Conservation (phyloP, 2,329 filamentous ascomycete species). For the Setomelanomma holmii region DNA sequence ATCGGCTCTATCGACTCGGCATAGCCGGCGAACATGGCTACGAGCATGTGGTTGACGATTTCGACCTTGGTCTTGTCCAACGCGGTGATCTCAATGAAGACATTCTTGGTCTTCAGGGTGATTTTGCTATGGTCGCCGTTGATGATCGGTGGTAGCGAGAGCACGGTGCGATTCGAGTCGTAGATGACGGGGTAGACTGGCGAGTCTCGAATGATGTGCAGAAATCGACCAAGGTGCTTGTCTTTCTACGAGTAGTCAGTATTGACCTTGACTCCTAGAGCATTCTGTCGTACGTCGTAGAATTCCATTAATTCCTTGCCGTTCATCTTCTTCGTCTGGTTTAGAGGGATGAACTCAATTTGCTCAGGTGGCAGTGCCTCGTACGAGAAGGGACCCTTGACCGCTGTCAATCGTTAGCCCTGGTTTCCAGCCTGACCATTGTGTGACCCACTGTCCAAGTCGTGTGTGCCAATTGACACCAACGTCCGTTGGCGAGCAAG, state of each 20-base stretch:
- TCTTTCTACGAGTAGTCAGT: conserved; percentile 68
- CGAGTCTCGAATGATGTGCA: conserved; percentile 93
- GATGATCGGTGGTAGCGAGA: conserved; percentile 96
- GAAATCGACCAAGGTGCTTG: conserved; percentile 85
- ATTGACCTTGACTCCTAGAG: background rate
- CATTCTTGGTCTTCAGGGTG: conserved; percentile 84
- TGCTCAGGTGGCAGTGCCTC: conserved; percentile 90
- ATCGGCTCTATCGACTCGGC: conserved; percentile 94
- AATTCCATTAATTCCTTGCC: conserved; percentile 90
- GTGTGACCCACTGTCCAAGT: conserved; percentile 71
- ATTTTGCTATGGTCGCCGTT: conserved; percentile 98
- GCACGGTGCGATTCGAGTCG: conserved; percentile 84
- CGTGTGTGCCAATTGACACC: conserved; percentile 97
- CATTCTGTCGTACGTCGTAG: conserved; percentile 67
- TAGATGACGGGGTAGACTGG: conserved; percentile 96
- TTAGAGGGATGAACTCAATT: conserved; percentile 88
- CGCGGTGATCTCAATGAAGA: conserved; percentile 97
- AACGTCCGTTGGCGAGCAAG: conserved; percentile 90
- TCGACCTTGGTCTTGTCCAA: conserved; percentile 96
- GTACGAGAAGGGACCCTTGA: conserved; percentile 95
- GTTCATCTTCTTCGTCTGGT: conserved; percentile 88
- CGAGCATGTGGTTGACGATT: conserved; percentile 93
- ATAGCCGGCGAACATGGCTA: conserved; percentile 96
- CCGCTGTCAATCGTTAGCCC: conserved; percentile 51
- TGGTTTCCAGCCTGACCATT: background rate